Base-by-base conservation (phyloP, 352 stramenopile genomes). In the Phytophthora tubulina region DNA sequence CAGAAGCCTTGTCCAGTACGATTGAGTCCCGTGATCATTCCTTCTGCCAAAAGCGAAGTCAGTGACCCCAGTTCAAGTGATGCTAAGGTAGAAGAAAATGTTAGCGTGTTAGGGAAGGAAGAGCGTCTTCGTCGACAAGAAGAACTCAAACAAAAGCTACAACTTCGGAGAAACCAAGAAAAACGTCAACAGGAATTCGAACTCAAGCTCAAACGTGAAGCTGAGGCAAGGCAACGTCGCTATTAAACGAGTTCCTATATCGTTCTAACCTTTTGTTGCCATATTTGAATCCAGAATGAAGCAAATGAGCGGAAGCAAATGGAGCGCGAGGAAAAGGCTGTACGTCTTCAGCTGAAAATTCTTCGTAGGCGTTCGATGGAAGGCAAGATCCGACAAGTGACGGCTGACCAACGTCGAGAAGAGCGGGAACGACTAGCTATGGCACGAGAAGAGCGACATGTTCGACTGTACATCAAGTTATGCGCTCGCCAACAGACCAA, bases 291-390 rank as follows among this genome's bases (percentile, higher is more conserved):
- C 1, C 63, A 95, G 88, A 82, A 52, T 32, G 82, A 93, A 78
- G 67, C 75, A 6, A 75, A 36, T 27, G 89, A 95, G 46, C 71
- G 81, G 1, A 90, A 78, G 51, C 52, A 81, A 4, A 94, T 95
- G 87, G 83, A 92, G 51, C 81, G 84, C 2, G 87, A 96, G 58
- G 89, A 96, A 50, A 90, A 90, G 35, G 55, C 75, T 9, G 62
- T 79, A 30, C 79, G 87, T 10, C 60, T 96, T 27, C 67, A 82
- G 14, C 21, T 84, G 6, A 93, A 94, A 66, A 73, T 86, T 10
- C 53, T 86, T 9, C 80, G 88, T 39, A 82, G 87, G 7, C 82
- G 85, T 30, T 79, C 66, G 6, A 81, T 67, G 32, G 78, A 87
- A 53, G 80, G 77, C 6, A 78, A 80, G 61, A 82, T 80, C 36